Conservation (phyloP, 177 flowering plant species). For the Telopea speciosissima region DNA sequence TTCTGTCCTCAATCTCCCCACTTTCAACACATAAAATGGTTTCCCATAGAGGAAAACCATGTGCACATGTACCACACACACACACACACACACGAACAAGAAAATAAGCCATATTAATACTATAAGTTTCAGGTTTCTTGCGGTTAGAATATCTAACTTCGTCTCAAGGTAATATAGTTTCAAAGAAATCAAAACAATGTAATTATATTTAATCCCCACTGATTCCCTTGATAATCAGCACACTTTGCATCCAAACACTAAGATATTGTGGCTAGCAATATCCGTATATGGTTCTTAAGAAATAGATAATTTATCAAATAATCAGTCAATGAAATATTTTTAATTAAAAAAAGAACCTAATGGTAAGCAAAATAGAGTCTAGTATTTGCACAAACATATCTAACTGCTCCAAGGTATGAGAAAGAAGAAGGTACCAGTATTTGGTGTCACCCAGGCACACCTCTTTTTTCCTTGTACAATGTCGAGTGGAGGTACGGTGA, state of each 20-base stretch:
- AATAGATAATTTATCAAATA: neutral
- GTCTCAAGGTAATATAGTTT: neutral
- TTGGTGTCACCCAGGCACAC: conserved; percentile 85
- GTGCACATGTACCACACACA: neutral
- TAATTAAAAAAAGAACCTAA: neutral
- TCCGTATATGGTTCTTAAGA: neutral
- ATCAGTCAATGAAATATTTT: neutral
- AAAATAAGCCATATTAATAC: neutral
- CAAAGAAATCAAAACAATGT: neutral
- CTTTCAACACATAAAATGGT: too few relatives aligned
- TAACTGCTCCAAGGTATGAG: neutral
- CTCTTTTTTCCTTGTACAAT: conserved; percentile 36
- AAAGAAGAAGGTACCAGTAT: conserved; percentile 40
- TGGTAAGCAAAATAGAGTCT: neutral
- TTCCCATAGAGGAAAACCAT: too few relatives aligned
- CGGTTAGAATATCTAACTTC: neutral
- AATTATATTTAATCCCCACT: neutral
- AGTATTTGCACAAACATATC: neutral
- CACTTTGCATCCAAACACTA: too few relatives aligned
- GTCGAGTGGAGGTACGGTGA: conserved; percentile 29
- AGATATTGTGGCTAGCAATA: neutral
- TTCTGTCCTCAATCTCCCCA: too few relatives aligned
- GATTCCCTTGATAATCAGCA: neutral
- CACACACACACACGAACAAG: neutral
- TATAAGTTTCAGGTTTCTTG: neutral